Conservation (phyloP, 257 asterid genomes). For the Scutellaria barbata region DNA sequence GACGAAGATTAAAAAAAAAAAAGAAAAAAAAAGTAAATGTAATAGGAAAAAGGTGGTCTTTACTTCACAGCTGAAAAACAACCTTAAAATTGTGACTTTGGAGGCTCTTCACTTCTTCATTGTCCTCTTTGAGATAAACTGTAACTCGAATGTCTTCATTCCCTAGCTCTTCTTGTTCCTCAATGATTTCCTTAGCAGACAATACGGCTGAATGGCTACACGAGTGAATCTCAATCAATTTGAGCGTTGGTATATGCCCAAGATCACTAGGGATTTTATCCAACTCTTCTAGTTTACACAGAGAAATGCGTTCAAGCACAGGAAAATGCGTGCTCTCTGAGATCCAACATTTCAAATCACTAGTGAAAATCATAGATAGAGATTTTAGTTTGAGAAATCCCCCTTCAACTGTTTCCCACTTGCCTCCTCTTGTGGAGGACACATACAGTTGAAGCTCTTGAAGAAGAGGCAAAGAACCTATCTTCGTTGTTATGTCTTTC, state of each 20-base stretch:
- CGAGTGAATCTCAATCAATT: too few relatives aligned
- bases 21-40: too few relatives aligned
- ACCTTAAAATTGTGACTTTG: background rate
- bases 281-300: too few relatives aligned
- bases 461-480: constrained; percentile 7
- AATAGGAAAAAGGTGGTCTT: background rate
- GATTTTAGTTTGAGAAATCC: too few relatives aligned
- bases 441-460: background rate
- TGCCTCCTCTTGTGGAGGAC: background rate
- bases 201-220: background rate
- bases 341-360: too few relatives aligned
- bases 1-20: too few relatives aligned
- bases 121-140: background rate
- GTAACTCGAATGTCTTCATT: background rate
- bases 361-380: too few relatives aligned
- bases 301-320: too few relatives aligned
- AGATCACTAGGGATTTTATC: too few relatives aligned
- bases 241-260: background rate
- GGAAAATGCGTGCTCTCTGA: too few relatives aligned
- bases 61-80: too few relatives aligned
- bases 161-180: background rate
- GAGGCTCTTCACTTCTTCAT: background rate
- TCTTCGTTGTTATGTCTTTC: background rate
- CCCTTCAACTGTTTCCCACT: too few relatives aligned
- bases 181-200: background rate